phyloP scores from a whole-genome alignment of 257 asterid genomes.

The Leonotis leonurus region DNA sequence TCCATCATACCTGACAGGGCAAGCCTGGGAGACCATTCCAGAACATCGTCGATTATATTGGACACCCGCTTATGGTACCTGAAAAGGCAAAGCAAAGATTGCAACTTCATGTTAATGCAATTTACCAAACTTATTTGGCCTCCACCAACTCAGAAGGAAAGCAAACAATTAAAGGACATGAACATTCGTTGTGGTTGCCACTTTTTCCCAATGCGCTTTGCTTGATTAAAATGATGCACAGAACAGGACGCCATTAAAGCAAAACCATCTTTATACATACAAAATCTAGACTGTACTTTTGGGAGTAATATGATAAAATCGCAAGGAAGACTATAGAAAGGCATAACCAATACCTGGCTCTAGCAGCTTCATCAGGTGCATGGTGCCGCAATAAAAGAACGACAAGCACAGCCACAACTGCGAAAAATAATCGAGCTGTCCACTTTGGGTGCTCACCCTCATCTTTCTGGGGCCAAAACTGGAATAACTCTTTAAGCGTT shows the following conservation, averaged over 20 bases:
- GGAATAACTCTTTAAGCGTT: conserved; percentile 89
- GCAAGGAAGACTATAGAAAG: not conserved
- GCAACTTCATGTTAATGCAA: too few relatives aligned
- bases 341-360: conserved; percentile 76
- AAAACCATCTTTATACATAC: not conserved
- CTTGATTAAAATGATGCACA: not conserved
- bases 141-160: not conserved
- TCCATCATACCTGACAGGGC: conserved; percentile 97
- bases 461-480: conserved; percentile 97
- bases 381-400: conserved; percentile 83
- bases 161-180: not conserved
- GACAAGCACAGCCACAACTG: conserved; percentile 55
- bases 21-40: conserved; percentile 93
- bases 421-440: conserved; percentile 86
- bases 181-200: not conserved
- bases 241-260: not conserved
- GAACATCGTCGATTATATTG: conserved; percentile 92
- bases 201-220: not conserved
- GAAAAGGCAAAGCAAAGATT: conserved; percentile 21
- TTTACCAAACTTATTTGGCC: not conserved
- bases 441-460: conserved; percentile 89
- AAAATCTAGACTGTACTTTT: not conserved
- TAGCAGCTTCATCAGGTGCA: conserved; percentile 99
- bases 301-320: not conserved
- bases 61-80: conserved; percentile 96